Evolutionary conservation across 345 rosid species (phyloP).

Genomic region (Eucalyptus globulus): DNA sequence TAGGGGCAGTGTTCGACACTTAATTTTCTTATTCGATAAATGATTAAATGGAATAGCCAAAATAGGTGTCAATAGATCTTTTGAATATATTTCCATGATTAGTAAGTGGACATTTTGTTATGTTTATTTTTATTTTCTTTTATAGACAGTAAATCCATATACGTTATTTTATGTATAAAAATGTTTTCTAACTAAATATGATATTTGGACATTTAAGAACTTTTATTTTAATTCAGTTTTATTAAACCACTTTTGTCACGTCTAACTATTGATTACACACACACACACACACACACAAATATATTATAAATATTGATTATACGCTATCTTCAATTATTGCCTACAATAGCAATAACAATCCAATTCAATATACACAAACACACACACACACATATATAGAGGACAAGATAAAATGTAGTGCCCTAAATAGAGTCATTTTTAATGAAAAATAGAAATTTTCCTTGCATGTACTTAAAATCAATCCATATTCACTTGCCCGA

Average conservation of each 20-base stretch:
- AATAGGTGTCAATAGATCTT: background rate
- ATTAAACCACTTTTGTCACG: background rate
- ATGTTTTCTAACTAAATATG: background rate
- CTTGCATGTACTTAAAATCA: too few species aligned
- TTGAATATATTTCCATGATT: background rate
- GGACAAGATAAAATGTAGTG: too few species aligned
- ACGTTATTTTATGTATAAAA: background rate
- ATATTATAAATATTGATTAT: too few species aligned
- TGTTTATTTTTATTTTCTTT: background rate
- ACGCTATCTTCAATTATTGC: background rate
- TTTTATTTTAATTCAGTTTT: background rate
- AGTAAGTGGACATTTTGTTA: background rate
- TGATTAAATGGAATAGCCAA: background rate
- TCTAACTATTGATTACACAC: background rate
- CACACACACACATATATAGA: too few species aligned
- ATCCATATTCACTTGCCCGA: too few species aligned
- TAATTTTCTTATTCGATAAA: background rate
- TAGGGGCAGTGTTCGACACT: background rate
- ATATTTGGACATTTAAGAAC: background rate
- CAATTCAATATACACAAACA: too few species aligned
- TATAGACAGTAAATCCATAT: too few species aligned
- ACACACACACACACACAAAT: too few species aligned
- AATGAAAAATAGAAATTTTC: too few species aligned
- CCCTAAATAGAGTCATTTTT: too few species aligned
- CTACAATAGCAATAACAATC: background rate